A percentile compares a stretch with the other conserved stretches of the same genome.
phyloP scores from a whole-genome alignment of 2,329 filamentous ascomycete genomes.

The Sporothrix sp. region DNA sequence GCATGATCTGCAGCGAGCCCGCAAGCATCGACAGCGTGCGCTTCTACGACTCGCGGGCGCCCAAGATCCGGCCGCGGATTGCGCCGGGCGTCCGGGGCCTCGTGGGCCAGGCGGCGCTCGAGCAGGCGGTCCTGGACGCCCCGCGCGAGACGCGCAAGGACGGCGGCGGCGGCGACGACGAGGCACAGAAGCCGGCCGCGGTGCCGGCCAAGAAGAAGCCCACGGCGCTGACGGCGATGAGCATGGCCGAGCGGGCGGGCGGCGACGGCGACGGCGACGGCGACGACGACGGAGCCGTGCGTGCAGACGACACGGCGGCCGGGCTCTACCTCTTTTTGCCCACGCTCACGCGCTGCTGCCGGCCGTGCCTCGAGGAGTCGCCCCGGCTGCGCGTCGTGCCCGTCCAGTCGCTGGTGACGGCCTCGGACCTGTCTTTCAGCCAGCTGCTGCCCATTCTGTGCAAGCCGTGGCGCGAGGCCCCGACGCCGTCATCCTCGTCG shows the following conservation, averaged over 20 bases:
- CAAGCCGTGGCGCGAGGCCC: neutral
- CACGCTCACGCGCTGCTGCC: conserved; percentile 12
- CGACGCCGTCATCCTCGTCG: too few relatives aligned
- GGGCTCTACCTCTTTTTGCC: conserved; percentile 9
- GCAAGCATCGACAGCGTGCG: neutral
- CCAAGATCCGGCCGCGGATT: neutral
- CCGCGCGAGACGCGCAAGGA: too few relatives aligned
- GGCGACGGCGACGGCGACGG: neutral
- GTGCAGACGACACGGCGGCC: neutral
- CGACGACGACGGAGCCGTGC: too few relatives aligned
- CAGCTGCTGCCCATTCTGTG: neutral
- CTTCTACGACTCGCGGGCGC: conserved; percentile 11
- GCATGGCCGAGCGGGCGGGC: neutral
- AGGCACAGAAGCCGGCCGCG: neutral
- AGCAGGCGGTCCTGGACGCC: neutral
- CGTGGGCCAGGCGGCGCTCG: neutral
- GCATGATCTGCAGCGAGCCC: conserved; percentile 9
- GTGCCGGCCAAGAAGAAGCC: neutral
- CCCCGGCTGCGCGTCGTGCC: neutral
- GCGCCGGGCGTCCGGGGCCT: neutral
- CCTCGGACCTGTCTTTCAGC: neutral
- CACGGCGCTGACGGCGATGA: neutral
- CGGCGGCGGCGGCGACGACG: neutral
- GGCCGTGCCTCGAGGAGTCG: conserved; percentile 10
- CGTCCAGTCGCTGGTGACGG: neutral